phyloP scores from a whole-genome alignment of 352 stramenopile genomes.

The Phytophthora pini region DNA sequence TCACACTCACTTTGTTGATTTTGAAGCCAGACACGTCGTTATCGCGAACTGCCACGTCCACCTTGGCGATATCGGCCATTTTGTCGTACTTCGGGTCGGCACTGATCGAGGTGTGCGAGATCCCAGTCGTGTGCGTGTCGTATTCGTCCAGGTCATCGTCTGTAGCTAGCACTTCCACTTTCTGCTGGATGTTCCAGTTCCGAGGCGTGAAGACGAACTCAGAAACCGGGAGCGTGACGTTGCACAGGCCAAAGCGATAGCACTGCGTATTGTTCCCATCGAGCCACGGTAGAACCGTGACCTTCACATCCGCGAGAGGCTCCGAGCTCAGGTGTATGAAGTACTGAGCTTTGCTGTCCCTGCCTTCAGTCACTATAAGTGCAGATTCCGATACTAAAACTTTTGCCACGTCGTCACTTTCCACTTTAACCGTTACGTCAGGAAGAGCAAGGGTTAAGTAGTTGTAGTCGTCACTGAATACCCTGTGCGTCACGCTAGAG shows the following conservation, averaged over 20 bases:
- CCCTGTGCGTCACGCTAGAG: slow-evolving; percentile 66
- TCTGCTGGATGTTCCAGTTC: slow-evolving; percentile 72
- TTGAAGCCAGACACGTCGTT: slow-evolving; percentile 67
- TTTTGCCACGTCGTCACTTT: slow-evolving; percentile 63
- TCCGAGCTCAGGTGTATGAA: slow-evolving; percentile 64
- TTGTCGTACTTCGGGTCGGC: slow-evolving; percentile 73
- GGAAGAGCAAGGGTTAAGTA: slow-evolving; percentile 53
- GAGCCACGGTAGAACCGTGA: slow-evolving; percentile 75
- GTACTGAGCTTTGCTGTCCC: slow-evolving; percentile 47
- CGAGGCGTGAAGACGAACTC: slow-evolving; percentile 66
- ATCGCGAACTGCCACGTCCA: slow-evolving; percentile 65
- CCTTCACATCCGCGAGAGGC: slow-evolving; percentile 61
- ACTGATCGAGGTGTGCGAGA: slow-evolving; percentile 76
- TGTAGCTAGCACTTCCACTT: slow-evolving; percentile 59
- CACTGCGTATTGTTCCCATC: slow-evolving; percentile 64
- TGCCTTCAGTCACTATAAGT: slow-evolving; percentile 70
- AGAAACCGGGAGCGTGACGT: slow-evolving; percentile 61
- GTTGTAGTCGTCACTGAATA: slow-evolving; percentile 73
- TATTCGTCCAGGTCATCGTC: slow-evolving; percentile 75
- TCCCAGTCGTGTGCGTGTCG: slow-evolving; percentile 65
- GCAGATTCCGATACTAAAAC: slow-evolving; percentile 66
- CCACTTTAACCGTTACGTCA: slow-evolving; percentile 52
- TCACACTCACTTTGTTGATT: slow-evolving; percentile 47
- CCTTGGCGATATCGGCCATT: slow-evolving; percentile 57
- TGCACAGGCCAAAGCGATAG: slow-evolving; percentile 79